phyloP scores from a whole-genome alignment of 176 grass and related monocot genomes.

The Lolium rigidum region DNA sequence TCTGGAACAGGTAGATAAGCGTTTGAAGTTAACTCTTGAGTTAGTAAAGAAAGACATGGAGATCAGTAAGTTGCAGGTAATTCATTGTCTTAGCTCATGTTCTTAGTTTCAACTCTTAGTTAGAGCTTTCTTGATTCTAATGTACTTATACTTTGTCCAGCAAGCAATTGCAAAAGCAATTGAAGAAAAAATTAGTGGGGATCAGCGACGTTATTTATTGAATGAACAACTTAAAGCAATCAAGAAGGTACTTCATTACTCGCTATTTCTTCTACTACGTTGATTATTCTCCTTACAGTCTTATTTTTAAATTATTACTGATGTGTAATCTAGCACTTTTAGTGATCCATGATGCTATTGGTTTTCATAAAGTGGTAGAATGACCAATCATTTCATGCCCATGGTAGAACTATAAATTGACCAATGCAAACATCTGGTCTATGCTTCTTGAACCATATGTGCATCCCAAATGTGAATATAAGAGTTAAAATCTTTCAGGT shows the following conservation, averaged over 20 bases:
- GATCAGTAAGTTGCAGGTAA: constrained; percentile 98
- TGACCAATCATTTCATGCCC: not conserved
- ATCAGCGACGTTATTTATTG: constrained; percentile 96
- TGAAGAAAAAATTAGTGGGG: constrained; percentile 99
- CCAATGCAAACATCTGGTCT: constrained; percentile 1
- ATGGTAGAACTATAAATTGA: not conserved
- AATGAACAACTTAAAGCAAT: constrained; percentile 99
- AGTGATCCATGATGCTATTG: not conserved
- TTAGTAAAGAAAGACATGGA: constrained; percentile 99
- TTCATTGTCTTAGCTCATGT: constrained; percentile 4
- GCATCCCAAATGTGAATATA: constrained; percentile 30
- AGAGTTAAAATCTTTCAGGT: not conserved
- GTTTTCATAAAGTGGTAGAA: constrained; percentile 7
- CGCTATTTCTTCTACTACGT: constrained; percentile 5
- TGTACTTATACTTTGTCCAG: constrained; percentile 54
- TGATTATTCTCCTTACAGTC: constrained; percentile 21
- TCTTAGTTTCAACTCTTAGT: constrained; percentile 32
- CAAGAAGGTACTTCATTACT: constrained; percentile 76
- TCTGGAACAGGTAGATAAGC: constrained; percentile 86
- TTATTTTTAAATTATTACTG: constrained; percentile 9
- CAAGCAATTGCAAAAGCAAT: constrained; percentile 99
- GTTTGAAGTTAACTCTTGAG: constrained; percentile 93
- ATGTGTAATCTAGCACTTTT: constrained; percentile 7
- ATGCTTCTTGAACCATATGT: constrained; percentile 22
- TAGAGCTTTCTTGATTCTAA: constrained; percentile 30